Conservation (phyloP, 768 basidiomycete species). For the Ramaria sp. region DNA sequence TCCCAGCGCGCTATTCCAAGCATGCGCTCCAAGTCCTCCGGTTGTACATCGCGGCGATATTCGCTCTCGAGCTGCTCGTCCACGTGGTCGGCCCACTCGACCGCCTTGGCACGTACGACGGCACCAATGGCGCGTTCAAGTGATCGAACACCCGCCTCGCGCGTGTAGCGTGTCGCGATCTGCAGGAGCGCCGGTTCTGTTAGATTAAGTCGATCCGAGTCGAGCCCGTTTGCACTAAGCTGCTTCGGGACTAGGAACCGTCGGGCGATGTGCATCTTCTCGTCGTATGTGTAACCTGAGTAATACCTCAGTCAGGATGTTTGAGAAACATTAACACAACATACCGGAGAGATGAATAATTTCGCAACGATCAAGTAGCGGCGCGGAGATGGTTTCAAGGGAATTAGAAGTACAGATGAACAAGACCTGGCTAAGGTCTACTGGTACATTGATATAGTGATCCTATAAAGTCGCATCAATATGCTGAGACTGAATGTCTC, state of each 20-base stretch:
- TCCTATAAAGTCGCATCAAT: conserved; percentile 36
- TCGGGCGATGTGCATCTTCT: conserved; percentile 84
- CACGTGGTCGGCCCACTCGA: conserved; percentile 72
- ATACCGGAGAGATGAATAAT: conserved; percentile 67
- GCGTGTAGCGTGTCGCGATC: conserved; percentile 71
- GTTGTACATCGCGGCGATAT: conserved; percentile 54
- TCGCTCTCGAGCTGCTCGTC: conserved; percentile 23
- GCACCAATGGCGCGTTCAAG: conserved; percentile 80
- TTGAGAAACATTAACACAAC: conserved; percentile 11
- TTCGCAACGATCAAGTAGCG: conserved; percentile 85
- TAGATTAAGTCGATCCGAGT: conserved; percentile 46
- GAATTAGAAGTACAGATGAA: conserved; percentile 92
- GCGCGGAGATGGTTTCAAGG: conserved; percentile 79
- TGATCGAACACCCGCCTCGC: conserved; percentile 88
- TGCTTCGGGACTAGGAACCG: conserved; percentile 88
- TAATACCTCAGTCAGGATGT: not conserved
- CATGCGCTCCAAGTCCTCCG: conserved; percentile 70
- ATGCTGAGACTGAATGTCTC: not conserved
- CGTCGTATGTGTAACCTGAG: conserved; percentile 73
- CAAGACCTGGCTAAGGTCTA: conserved; percentile 79
- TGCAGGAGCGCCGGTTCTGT: conserved; percentile 60
- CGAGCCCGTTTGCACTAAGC: conserved; percentile 64
- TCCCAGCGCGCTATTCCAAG: conserved; percentile 76
- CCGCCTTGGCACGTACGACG: conserved; percentile 86
- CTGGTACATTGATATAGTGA: conserved; percentile 84